A percentile compares a stretch with the other conserved stretches of the same genome.
phyloP scores from a whole-genome alignment of 495 filamentous ascomycete species.

The Talaromyces trachyspermus region DNA sequence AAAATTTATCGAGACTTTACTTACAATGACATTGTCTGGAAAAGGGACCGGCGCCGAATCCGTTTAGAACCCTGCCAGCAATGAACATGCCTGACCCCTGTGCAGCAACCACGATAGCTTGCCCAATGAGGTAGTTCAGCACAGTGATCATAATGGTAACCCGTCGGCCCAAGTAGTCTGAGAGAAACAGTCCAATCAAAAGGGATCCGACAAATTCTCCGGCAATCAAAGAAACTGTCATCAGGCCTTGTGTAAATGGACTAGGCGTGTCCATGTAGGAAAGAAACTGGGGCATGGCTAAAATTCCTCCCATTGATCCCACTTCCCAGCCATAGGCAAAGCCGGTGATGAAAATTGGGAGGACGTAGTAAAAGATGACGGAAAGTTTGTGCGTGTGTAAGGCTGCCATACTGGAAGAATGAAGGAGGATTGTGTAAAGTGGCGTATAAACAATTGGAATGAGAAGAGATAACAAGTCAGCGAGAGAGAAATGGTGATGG shows the following conservation, averaged over 20 bases:
- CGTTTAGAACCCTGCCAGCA: constrained; percentile 20
- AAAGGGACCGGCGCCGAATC: constrained; percentile 18
- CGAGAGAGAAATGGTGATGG: not conserved
- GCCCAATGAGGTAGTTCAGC: constrained; percentile 17
- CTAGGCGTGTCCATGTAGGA: constrained; percentile 17
- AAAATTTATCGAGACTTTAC: too few relatives aligned
- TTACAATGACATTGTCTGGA: too few relatives aligned
- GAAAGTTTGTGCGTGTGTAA: not conserved
- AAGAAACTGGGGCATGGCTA: constrained; percentile 19
- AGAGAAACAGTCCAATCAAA: constrained; percentile 15
- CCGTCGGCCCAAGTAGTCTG: constrained; percentile 14
- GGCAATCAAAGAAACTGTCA: constrained; percentile 15
- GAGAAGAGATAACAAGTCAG: not conserved
- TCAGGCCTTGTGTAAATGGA: constrained; percentile 19
- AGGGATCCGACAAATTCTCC: constrained; percentile 18
- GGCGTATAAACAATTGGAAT: not conserved
- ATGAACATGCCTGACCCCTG: constrained; percentile 13
- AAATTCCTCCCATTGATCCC: constrained; percentile 13
- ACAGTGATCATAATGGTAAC: constrained; percentile 16
- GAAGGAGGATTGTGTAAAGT: too few relatives aligned
- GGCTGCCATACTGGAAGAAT: not conserved
- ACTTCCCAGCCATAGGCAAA: not conserved
- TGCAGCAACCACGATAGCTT: constrained; percentile 14
- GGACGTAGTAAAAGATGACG: not conserved
- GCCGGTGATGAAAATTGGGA: not conserved